Evolutionary conservation across 1,139 yeast genomes (phyloP), one percentile per base, ranked within the genome.

Genomic region (Suhomyces terraborum): DNA sequence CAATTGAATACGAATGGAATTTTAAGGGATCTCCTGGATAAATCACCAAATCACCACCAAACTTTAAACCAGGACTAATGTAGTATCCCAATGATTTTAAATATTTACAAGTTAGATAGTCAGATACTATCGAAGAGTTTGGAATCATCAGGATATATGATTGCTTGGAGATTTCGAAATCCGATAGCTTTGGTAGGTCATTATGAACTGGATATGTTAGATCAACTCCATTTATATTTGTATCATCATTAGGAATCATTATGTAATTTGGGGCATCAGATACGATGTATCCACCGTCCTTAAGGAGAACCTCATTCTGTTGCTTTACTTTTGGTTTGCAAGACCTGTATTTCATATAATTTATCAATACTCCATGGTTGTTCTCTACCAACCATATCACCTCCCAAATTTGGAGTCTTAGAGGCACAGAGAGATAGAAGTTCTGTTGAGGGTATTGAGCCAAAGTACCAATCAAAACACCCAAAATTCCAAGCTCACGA

Each of bases 11-110:
- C 2, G 97, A 86, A 61, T 93, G 98, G 56, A 80, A 93, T 37
- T 95, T 64, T 43, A 93, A 66, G 2, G 98, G 96, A 58, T 93
- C 98, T 0, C 97, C 98, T 0, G 98, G 98, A 53, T 93, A 93
- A 2, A 93, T 89, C 39, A 93, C 78, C 54, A 81, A 88, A 44
- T 82, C 82, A 3, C 96, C 95, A 1, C 98, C 98, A 59, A 91
- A 93, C 46, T 96, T 74, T 31, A 89, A 68, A 0, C 98, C 98
- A 0, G 98, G 96, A 25, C 89, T 73, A 17, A 89, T 50, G 52
- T 58, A 85, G 56, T 74, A 83, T 0, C 77, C 79, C 14, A 58
- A 54, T 1, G 55, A 49, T 45, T 76, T 79, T 34, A 87, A 60
- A 38, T 68, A 59, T 31, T 64, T 62, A 38, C 38, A 51, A 8